phyloP scores from a whole-genome alignment of 345 rosid species.

The Xanthoceras sorbifolium region DNA sequence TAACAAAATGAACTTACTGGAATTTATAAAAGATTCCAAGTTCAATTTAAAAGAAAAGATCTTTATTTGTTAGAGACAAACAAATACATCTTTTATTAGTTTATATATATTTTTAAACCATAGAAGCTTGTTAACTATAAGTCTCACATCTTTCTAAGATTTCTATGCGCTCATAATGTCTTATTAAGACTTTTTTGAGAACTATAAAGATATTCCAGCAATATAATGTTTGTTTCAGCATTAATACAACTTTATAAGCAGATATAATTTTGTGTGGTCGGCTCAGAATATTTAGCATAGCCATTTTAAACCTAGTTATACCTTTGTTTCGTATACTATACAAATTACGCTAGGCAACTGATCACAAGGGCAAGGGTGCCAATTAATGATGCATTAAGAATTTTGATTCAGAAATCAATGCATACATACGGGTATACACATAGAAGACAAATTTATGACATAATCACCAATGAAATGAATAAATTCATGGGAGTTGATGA shows the following conservation, averaged over 20 bases:
- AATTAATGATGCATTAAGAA: background rate
- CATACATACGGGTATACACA: background rate
- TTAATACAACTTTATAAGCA: background rate
- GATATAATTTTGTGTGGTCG: background rate
- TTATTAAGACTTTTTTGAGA: background rate
- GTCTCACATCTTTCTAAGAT: no score
- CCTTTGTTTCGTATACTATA: background rate
- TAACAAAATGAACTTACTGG: background rate
- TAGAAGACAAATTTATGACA: constrained; percentile 1
- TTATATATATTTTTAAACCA: background rate
- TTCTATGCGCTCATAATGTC: background rate
- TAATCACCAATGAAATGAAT: constrained; percentile 6
- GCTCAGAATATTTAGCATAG: background rate
- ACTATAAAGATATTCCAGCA: background rate
- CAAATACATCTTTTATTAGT: no score
- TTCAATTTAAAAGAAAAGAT: background rate
- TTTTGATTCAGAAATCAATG: background rate
- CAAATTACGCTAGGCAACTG: background rate
- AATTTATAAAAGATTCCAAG: background rate
- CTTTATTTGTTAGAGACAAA: background rate
- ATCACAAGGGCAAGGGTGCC: background rate
- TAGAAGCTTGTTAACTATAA: background rate
- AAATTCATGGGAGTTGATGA: constrained; percentile 5
- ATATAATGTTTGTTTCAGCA: background rate
- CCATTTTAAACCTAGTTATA: background rate